Evolutionary conservation across 2,329 filamentous ascomycete species (phyloP).

Genomic region (Ustulina deusta): DNA sequence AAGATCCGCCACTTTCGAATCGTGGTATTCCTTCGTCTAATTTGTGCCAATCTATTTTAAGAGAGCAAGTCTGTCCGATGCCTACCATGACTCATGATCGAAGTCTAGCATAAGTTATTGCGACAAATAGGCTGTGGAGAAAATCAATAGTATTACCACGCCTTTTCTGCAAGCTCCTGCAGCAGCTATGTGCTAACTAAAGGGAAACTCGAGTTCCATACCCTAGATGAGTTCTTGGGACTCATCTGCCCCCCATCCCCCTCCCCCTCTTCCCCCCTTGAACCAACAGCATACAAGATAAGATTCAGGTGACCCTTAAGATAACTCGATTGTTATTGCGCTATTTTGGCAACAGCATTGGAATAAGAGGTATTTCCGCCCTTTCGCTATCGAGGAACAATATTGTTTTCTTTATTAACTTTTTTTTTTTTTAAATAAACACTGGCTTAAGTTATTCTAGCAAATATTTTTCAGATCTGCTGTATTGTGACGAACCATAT

Average conservation of each 20-base stretch:
- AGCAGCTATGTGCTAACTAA: not conserved
- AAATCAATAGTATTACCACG: not conserved
- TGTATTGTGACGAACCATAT: no score
- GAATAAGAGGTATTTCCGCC: no score
- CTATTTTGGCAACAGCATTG: not conserved
- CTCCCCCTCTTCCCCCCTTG: not conserved
- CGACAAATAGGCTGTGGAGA: not conserved
- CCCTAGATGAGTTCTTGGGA: not conserved
- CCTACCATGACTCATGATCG: not conserved
- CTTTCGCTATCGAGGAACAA: no score
- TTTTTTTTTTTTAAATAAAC: no score
- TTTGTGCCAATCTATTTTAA: not conserved
- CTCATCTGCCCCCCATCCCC: not conserved
- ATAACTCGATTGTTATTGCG: not conserved
- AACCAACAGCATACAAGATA: not conserved
- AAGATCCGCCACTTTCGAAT: not conserved
- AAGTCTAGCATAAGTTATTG: not conserved
- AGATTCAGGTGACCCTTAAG: not conserved
- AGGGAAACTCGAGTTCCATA: not conserved
- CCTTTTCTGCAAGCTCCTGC: not conserved
- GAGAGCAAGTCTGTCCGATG: not conserved
- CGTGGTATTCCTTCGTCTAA: no score
- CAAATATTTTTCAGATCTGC: no score
- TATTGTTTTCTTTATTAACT: no score
- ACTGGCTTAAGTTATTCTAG: no score